Evolutionary conservation across 495 filamentous ascomycete species (phyloP).

Genomic region (Penicillium odoratum): DNA sequence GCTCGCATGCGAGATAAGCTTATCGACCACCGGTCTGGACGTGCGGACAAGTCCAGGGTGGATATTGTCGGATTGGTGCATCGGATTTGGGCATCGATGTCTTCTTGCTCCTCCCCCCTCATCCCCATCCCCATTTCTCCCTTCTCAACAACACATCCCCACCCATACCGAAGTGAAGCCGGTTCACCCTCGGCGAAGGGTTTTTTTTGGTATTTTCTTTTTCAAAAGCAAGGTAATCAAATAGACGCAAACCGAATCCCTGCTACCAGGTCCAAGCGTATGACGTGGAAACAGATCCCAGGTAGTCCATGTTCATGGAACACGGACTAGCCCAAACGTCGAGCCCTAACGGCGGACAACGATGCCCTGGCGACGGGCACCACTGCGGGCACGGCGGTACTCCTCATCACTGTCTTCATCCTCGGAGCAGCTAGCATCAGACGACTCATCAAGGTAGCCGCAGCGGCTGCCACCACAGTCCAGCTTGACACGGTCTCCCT

Average conservation of each 20-base stretch:
- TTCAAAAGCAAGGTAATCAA: slow-evolving; percentile 20
- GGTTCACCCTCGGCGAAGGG: slow-evolving; percentile 25
- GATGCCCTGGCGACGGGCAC: slow-evolving; percentile 72
- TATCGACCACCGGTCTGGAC: slow-evolving; percentile 21
- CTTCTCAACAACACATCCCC: slow-evolving; percentile 17
- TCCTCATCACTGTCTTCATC: slow-evolving; percentile 60
- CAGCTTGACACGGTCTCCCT: slow-evolving; percentile 87
- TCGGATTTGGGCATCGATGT: slow-evolving; percentile 19
- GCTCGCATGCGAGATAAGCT: slow-evolving; percentile 29
- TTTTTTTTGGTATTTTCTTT: slow-evolving; percentile 26
- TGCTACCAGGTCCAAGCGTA: slow-evolving; percentile 18
- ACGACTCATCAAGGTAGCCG: slow-evolving; percentile 67
- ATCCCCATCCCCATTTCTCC: not conserved
- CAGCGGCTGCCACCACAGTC: slow-evolving; percentile 89
- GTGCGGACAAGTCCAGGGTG: slow-evolving; percentile 9
- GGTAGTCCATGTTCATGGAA: not conserved
- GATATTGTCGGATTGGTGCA: slow-evolving; percentile 19
- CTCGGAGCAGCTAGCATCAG: slow-evolving; percentile 50
- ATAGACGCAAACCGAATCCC: slow-evolving; percentile 20
- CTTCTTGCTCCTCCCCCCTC: slow-evolving; percentile 8
- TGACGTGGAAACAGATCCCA: slow-evolving; percentile 1
- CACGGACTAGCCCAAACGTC: slow-evolving; percentile 7
- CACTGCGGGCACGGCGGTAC: slow-evolving; percentile 43
- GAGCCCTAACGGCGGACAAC: slow-evolving; percentile 57
- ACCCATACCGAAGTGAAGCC: slow-evolving; percentile 25